Percentiles rank a stretch among this genome's conserved stretches.
phyloP scores from a whole-genome alignment of 2,329 filamentous ascomycete genomes.

The Sphaerulina musiva region DNA sequence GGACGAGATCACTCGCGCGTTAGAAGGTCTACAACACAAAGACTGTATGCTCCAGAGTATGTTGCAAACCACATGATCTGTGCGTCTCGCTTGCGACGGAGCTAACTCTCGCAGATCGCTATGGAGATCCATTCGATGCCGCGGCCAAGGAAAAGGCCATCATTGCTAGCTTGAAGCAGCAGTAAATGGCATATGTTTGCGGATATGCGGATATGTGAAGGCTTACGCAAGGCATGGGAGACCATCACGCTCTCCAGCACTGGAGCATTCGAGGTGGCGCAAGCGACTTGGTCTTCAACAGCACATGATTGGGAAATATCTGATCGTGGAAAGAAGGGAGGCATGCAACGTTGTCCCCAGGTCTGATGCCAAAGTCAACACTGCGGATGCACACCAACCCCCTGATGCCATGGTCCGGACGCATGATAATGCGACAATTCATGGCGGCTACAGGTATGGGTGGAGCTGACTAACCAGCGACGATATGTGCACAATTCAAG shows the following conservation, averaged over 20 bases:
- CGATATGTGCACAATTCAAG: too few relatives aligned
- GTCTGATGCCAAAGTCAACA: too few relatives aligned
- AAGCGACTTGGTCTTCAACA: background rate
- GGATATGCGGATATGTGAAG: constrained; percentile 1
- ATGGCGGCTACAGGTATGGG: too few relatives aligned
- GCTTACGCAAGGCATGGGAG: constrained; percentile 1
- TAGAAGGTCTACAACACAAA: constrained; percentile 47
- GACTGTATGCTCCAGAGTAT: constrained; percentile 35
- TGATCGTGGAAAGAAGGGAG: too few relatives aligned
- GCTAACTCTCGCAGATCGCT: constrained; percentile 25
- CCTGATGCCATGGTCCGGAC: too few relatives aligned
- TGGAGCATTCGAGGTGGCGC: background rate
- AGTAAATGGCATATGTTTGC: background rate
- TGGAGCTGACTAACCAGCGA: too few relatives aligned
- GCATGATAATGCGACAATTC: too few relatives aligned
- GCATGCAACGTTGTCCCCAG: too few relatives aligned
- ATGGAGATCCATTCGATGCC: constrained; percentile 33
- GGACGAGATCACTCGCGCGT: constrained; percentile 49
- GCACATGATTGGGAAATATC: background rate
- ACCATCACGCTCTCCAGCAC: background rate
- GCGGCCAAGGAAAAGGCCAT: constrained; percentile 31
- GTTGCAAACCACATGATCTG: constrained; percentile 7
- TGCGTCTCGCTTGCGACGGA: background rate
- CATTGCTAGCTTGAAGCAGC: constrained; percentile 17
- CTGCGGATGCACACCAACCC: too few relatives aligned